Base-by-base conservation (phyloP, 495 filamentous ascomycete genomes). In the Amniculicola lignicola region DNA sequence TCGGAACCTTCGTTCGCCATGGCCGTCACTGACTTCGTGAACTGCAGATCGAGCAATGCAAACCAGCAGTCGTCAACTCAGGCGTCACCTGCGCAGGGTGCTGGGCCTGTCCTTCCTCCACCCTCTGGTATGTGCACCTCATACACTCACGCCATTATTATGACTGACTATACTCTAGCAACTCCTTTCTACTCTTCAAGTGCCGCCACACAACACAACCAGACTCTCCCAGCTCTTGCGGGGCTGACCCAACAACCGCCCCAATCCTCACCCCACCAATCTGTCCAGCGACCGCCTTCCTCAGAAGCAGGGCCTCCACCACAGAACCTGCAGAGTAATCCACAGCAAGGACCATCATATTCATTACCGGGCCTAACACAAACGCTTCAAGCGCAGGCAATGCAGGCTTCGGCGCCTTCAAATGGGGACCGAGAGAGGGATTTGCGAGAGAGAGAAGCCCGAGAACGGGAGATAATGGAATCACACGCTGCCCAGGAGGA, bases 401-500 rank as follows among this genome's bases (percentile, higher is more conserved):
- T 38, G 42, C 50, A 54, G 47, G 27, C 45, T 5, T 29, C 37
- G 4, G 52, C 47, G 24, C 55, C 51, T n/a, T 15, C 51, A 24
- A 52, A 40, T 39, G 5, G 51, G 0, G 61, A 63, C 11, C 42
- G 61, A 19, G 61, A 64, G 21, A 24, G 61, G 40, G 63, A 65
- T 31, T 42, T 59, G 10, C 46, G 61, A 15, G 61, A 63, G 31
- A 50, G 60, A 11, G 63, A 66, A 27, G 23, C 41, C 22, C 40
- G 51, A 27, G 56, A 63, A 45, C 22, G 60, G 47, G 60, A 66
- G 41, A 44, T 60, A 15, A 52, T 64, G 39, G 61, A 64, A 37
- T 33, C 53, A 25, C 46, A 60, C 38, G 40, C 35, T 23, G 35
- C 38, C 10, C 71, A 82, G 59, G 81, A 86, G 70, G 81, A 85